Evolutionary conservation across 225 moss, liverwort and hornwort genomes (phyloP), one percentile per base, ranked within the genome.

Genomic region (Bryoerythrophyllum caledonicum): DNA sequence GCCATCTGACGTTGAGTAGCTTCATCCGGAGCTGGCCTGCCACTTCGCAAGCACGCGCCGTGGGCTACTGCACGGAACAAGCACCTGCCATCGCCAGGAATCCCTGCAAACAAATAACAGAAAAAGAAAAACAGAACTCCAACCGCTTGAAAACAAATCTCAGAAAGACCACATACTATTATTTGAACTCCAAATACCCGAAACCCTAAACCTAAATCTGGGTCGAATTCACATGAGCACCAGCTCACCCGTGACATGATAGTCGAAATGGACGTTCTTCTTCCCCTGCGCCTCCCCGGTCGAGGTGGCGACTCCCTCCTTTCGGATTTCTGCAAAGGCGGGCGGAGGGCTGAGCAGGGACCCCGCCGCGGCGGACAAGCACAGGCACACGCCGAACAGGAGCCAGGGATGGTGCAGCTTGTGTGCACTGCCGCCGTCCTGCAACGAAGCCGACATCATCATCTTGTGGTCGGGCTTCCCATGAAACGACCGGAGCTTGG

Each of bases 81-180:
- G 79, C 94, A 94, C 71, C 94, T 85, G 40, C 94, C 94, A 74
- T 94, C 94, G 44, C 91, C 91, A 55, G 90, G 88, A 63, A 94
- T 80, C 55, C 85, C 91, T 94, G 90, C 52, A 49, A 49, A 17
- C 16, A 6, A 49, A n/a, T n/a, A 15, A 44, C 15, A 19, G 7
- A 49, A 4, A 4, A 46, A 15, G 3, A 43, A 43, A 43, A 34
- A 5, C 34, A n/a, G n/a, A n/a, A 34, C 34, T 34, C 34, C 34
- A 34, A 34, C 34, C 34, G 0, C 34, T 34, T 6, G 6, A 34
- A 5, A 43, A 43, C 40, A 0, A 0, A 40, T n/a, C n/a, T 10
- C 9, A 40, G 2, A 10, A 40, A 40, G 10, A 11, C 10, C 40
- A n/a, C n/a, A n/a, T n/a, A 10, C 10, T 1, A 11, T 2, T 10